phyloP scores from a whole-genome alignment of 2,329 filamentous ascomycete genomes.

The Aspergillus udagawae region DNA sequence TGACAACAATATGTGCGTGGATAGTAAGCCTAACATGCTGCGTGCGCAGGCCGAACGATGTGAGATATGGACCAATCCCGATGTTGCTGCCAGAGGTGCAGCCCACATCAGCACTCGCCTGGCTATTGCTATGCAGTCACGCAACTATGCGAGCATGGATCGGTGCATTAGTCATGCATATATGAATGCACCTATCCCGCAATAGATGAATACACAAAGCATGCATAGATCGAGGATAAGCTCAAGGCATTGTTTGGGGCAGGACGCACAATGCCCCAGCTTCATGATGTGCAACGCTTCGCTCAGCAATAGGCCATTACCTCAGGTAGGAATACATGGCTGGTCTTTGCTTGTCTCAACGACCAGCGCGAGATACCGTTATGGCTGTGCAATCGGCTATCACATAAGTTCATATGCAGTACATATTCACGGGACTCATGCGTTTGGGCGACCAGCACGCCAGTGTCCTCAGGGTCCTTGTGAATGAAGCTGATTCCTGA shows the following conservation, averaged over 20 bases:
- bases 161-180: background rate
- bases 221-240: background rate
- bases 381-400: too few relatives aligned
- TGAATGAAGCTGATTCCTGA: background rate
- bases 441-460: too few relatives aligned
- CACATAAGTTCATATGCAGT: too few relatives aligned
- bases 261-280: background rate
- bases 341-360: too few relatives aligned
- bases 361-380: too few relatives aligned
- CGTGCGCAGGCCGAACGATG: conserved; percentile 36
- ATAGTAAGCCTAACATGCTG: conserved; percentile 38
- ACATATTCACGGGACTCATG: too few relatives aligned
- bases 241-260: background rate
- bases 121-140: background rate
- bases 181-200: background rate
- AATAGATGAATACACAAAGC: background rate
- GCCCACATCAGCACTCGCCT: conserved; percentile 26
- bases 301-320: too few relatives aligned
- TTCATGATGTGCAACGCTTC: background rate
- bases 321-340: too few relatives aligned
- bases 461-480: background rate
- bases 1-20: conserved; percentile 44
- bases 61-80: conserved; percentile 29
- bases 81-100: conserved; percentile 35
- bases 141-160: background rate